phyloP scores from a whole-genome alignment of 768 basidiomycete species.

The Lactarius hatsudake region DNA sequence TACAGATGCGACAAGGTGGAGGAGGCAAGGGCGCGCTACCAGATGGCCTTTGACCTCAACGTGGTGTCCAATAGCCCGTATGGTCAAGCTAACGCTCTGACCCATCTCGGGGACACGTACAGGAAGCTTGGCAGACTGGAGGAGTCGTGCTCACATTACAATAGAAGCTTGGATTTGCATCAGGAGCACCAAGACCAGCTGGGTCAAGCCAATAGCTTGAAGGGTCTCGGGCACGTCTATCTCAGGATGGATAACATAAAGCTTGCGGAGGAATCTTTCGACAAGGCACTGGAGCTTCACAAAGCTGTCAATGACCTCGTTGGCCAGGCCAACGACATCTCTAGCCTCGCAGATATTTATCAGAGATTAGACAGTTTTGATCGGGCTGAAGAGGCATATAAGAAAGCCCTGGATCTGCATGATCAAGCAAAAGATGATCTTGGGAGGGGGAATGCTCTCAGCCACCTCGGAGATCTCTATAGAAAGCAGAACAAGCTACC shows the following conservation, averaged over 20 bases:
- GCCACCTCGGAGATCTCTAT: constrained; percentile 20
- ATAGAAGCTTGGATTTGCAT: constrained; percentile 2
- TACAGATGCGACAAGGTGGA: constrained; percentile 15
- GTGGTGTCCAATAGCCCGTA: neutral
- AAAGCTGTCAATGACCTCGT: constrained; percentile 17
- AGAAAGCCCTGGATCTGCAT: constrained; percentile 12
- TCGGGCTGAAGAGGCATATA: constrained; percentile 13
- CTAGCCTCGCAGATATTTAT: constrained; percentile 18
- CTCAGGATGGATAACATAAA: constrained; percentile 13
- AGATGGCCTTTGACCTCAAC: constrained; percentile 13
- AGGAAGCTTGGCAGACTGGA: constrained; percentile 16
- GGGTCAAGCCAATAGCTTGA: constrained; percentile 22
- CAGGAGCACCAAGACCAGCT: constrained; percentile 1
- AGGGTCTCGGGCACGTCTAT: constrained; percentile 18
- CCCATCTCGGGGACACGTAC: constrained; percentile 18
- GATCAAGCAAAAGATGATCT: constrained; percentile 15
- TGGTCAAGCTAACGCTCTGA: constrained; percentile 25
- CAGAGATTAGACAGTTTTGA: constrained; percentile 9
- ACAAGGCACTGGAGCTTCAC: constrained; percentile 9
- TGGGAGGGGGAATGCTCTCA: constrained; percentile 19
- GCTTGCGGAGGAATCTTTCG: constrained; percentile 11
- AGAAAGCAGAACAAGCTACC: constrained; percentile 17
- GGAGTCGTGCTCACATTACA: constrained; percentile 6
- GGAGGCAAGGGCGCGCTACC: constrained; percentile 10
- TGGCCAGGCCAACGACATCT: constrained; percentile 21